Conservation (phyloP, 306 rosid genomes). For the Cucumis sativus region Cucumber_9930_V3 NC_026655.2:20408501-20409000, state of each 20-base stretch:
- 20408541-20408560: conserved; percentile 91
- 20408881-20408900: conserved; percentile 26
- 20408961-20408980: conserved; percentile 35
- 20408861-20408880: conserved; percentile 37
- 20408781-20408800: conserved; percentile 58
- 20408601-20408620: conserved; percentile 55
- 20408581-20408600: conserved; percentile 50
- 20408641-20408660: conserved; percentile 42
- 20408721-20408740: conserved; percentile 85
- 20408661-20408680: conserved; percentile 84
- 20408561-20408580: conserved; percentile 89
- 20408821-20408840: conserved; percentile 40
- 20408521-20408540: conserved; percentile 44
- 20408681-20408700: conserved; percentile 54
- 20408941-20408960: conserved; percentile 13
- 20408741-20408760: conserved; percentile 69
- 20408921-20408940: conserved; percentile 22
- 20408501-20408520: conserved; percentile 28
- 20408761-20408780: conserved; percentile 69
- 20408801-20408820: conserved; percentile 76
- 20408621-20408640: conserved; percentile 61
- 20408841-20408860: conserved; percentile 30
- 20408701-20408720: conserved; percentile 47
- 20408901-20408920: conserved; percentile 18
- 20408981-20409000: conserved; percentile 53